phyloP scores from a whole-genome alignment of 257 asterid species.

The Nicotiana knightiana region DNA sequence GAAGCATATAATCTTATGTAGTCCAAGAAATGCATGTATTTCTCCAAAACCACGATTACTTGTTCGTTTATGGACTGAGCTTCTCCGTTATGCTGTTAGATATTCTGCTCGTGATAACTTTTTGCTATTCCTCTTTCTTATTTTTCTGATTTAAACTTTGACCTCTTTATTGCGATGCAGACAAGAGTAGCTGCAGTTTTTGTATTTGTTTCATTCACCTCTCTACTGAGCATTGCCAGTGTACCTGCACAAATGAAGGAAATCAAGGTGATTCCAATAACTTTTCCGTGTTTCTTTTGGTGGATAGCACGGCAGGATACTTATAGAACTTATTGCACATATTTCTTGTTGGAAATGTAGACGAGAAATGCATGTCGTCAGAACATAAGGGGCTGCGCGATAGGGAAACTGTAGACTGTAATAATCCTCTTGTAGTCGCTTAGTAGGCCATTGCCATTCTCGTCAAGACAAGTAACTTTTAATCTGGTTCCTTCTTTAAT shows the following conservation, averaged over 20 bases:
- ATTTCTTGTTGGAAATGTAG: not conserved
- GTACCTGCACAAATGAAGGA: conserved; percentile 89
- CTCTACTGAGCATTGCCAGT: conserved; percentile 85
- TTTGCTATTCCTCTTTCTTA: not conserved
- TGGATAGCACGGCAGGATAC: not conserved
- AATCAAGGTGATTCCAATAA: conserved; percentile 51
- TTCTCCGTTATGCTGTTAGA: not conserved
- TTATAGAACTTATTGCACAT: not conserved
- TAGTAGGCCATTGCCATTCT: not conserved
- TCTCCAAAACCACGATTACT: not conserved
- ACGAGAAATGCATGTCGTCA: not conserved
- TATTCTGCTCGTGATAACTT: not conserved
- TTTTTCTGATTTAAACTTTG: not conserved
- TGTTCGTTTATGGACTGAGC: not conserved
- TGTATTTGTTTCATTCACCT: conserved; percentile 70
- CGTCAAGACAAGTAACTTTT: not conserved
- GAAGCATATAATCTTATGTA: not conserved
- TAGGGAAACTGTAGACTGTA: not conserved
- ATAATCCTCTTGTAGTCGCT: not conserved
- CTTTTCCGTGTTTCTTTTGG: not conserved
- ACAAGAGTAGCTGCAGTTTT: conserved; percentile 84
- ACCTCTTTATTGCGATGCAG: conserved; percentile 35
- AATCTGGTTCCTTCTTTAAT: not conserved
- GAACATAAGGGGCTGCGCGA: not conserved
- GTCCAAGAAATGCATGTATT: not conserved